Percentiles rank a stretch among this genome's conserved stretches.
These are phyloP conservation scores for Gynandropsis gynandra DNA, from an alignment of 345 rosid species.

Conservation along the genomic window DNA sequence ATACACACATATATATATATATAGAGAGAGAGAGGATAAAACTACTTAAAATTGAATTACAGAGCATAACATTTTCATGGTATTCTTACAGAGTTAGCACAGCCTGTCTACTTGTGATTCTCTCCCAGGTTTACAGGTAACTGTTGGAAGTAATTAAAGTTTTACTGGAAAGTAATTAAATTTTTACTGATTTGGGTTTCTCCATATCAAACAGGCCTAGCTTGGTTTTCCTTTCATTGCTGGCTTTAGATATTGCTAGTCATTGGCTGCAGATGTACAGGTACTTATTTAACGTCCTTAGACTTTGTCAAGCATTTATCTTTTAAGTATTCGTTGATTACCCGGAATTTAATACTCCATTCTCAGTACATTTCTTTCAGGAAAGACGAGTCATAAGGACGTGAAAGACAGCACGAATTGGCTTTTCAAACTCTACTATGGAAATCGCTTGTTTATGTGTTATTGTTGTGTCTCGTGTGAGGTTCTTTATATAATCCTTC, in stretches of 20 bases:
- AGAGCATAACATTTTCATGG: background rate
- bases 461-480: slow-evolving; percentile 91
- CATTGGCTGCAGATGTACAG: slow-evolving; percentile 99
- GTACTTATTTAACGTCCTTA: slow-evolving; percentile 27
- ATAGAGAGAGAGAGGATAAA: no score
- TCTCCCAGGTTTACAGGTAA: slow-evolving; percentile 78
- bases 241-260: slow-evolving; percentile 84
- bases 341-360: slow-evolving; percentile 17
- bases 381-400: slow-evolving; percentile 90
- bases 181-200: no score
- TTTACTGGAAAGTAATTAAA: no score
- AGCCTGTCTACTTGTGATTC: slow-evolving; percentile 81
- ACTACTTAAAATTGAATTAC: background rate
- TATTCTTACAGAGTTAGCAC: slow-evolving; percentile 75
- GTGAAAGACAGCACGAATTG: slow-evolving; percentile 87
- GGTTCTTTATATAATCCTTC: slow-evolving; percentile 81
- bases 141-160: no score
- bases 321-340: background rate
- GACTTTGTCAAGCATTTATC: background rate
- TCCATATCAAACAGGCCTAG: slow-evolving; percentile 68
- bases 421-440: slow-evolving; percentile 90
- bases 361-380: slow-evolving; percentile 80
- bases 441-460: slow-evolving; percentile 87
- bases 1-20: slow-evolving; percentile 17
- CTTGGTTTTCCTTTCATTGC: slow-evolving; percentile 68